Percentiles rank a stretch among this genome's conserved stretches.
Evolutionary conservation across 129 eudicot species (phyloP).

Genomic region (Flaveria sonorensis): DNA sequence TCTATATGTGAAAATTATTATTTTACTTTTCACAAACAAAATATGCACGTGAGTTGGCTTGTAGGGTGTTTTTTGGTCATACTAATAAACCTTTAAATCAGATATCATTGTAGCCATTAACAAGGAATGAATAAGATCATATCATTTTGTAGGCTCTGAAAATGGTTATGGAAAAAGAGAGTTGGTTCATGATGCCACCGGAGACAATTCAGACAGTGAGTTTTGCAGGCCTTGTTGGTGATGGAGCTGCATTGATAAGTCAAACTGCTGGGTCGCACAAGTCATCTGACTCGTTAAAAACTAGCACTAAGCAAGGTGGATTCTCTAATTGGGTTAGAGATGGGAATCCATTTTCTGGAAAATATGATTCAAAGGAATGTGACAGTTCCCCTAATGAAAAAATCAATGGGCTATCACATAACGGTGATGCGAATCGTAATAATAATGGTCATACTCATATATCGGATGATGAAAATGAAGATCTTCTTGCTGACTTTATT

Average conservation of each 20-base stretch:
- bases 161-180: constrained; percentile 94
- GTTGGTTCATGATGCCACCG: constrained; percentile 72
- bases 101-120: not conserved
- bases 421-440: constrained; percentile 40
- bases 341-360: constrained; percentile 69
- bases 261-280: constrained; percentile 48
- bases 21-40: constrained; percentile 89
- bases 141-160: constrained; percentile 68
- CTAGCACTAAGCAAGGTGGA: constrained; percentile 60
- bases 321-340: constrained; percentile 67
- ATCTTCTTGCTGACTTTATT: constrained; percentile 97
- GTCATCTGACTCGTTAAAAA: constrained; percentile 42
- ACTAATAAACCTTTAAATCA: not conserved
- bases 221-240: constrained; percentile 92
- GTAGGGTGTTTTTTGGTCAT: not conserved
- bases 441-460: constrained; percentile 55
- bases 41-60: constrained; percentile 68
- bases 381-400: constrained; percentile 43
- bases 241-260: constrained; percentile 80
- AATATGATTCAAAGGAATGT: constrained; percentile 45
- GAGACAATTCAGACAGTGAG: constrained; percentile 79
- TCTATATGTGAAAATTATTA: constrained; percentile 71
- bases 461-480: constrained; percentile 93
- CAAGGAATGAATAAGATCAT: constrained; percentile 13
- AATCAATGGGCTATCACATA: constrained; percentile 33